Evolutionary conservation across 192 early-diverging fungal genomes (phyloP).

Genomic region (Funneliformis mosseae): DNA sequence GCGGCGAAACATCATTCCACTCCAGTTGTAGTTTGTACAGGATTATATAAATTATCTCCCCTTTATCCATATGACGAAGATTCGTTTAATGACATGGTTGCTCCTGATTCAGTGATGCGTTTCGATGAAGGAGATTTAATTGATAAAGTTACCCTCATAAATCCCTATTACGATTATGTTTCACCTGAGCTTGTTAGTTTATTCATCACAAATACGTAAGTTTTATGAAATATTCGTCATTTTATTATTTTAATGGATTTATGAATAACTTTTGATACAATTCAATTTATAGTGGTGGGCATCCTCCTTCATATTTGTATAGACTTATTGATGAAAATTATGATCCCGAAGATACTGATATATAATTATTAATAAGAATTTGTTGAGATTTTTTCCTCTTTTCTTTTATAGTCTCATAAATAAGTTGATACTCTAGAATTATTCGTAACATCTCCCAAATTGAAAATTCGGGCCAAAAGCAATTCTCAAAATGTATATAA

Average conservation of each 20-base stretch:
- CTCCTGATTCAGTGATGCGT: conserved; percentile 79
- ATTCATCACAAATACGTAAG: conserved; percentile 87
- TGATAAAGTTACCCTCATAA: conserved; percentile 77
- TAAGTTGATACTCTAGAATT: conserved; percentile 64
- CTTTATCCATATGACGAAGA: conserved; percentile 89
- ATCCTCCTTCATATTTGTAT: conserved; percentile 80
- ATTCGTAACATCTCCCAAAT: conserved; percentile 84
- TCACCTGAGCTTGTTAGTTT: conserved; percentile 86
- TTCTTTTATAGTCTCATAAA: neutral
- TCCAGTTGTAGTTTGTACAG: conserved; percentile 91
- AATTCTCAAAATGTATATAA: conserved; percentile 86
- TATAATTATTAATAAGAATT: neutral
- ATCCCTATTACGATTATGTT: conserved; percentile 92
- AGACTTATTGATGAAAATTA: conserved; percentile 66
- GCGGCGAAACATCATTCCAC: conserved; percentile 92
- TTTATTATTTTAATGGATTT: conserved; percentile 27
- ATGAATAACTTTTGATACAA: conserved; percentile 24
- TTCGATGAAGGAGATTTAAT: conserved; percentile 83
- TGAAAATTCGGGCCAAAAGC: conserved; percentile 95
- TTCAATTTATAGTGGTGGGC: conserved; percentile 55
- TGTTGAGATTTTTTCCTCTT: neutral
- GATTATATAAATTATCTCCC: conserved; percentile 87
- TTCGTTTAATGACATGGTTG: conserved; percentile 72
- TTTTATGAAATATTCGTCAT: conserved; percentile 19
- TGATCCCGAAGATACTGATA: conserved; percentile 32